Conservation (phyloP, 805 yeast species). For the Myxozyma melibiosi region DNA sequence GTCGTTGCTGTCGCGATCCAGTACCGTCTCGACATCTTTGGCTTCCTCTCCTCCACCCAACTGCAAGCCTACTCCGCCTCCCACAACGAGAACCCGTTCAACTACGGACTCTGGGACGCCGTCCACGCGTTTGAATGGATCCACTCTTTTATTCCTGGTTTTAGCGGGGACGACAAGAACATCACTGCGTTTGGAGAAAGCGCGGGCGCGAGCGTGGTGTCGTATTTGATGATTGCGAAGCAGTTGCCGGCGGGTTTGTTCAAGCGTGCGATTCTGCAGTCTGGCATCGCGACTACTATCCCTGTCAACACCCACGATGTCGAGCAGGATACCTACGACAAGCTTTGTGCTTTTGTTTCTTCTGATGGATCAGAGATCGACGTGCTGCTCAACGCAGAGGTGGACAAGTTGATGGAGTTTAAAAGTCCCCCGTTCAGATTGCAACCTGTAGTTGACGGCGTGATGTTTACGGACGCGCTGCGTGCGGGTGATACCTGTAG, state of each 20-base stretch:
- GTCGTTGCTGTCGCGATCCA: constrained; percentile 46
- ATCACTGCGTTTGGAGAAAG: constrained; percentile 49
- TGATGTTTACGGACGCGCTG: constrained; percentile 11
- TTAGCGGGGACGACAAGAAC: constrained; percentile 49
- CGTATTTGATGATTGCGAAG: constrained; percentile 9
- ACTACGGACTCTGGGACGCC: constrained; percentile 50
- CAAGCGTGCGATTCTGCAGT: constrained; percentile 15
- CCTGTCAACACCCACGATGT: constrained; percentile 4
- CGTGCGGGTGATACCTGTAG: too few species aligned
- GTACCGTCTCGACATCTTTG: constrained; percentile 48
- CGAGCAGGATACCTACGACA: constrained; percentile 21
- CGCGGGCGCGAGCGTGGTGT: constrained; percentile 42
- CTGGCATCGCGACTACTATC: constrained; percentile 17
- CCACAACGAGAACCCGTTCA: constrained; percentile 46
- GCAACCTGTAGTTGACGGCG: not conserved
- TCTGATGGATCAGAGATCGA: not conserved
- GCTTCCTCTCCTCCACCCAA: constrained; percentile 46
- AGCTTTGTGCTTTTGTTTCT: not conserved
- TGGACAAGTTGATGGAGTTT: too few species aligned
- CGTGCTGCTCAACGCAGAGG: constrained; percentile 4
- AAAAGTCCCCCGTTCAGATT: too few species aligned
- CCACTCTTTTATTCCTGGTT: constrained; percentile 44
- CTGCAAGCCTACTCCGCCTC: too few species aligned
- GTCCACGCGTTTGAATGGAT: constrained; percentile 47
- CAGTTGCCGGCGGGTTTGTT: constrained; percentile 7